phyloP scores from a whole-genome alignment of 352 stramenopile species.

The Globisporangium sylvaticum region DNA sequence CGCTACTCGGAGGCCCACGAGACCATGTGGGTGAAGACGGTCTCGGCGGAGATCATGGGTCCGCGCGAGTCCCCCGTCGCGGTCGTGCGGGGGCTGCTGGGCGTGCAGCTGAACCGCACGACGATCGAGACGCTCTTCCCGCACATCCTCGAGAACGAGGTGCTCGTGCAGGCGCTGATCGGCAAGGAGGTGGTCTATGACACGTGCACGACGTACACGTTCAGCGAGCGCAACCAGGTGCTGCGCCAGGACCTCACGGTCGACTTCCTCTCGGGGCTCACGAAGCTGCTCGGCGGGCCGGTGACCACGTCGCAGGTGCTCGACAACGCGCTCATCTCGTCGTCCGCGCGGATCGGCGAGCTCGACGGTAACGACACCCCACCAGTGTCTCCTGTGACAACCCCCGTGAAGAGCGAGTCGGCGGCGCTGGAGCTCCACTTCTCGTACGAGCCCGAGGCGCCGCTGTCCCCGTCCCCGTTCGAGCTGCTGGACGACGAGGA shows the following conservation, averaged over 20 bases:
- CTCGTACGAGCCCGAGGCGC: slow-evolving; percentile 1
- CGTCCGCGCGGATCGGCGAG: slow-evolving; percentile 19
- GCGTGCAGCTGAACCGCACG: slow-evolving; percentile 41
- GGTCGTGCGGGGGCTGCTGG: slow-evolving; percentile 33
- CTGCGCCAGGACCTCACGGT: slow-evolving; percentile 49
- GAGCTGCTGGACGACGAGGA: slow-evolving; percentile 14
- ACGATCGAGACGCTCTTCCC: slow-evolving; percentile 72
- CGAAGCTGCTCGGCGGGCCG: slow-evolving; percentile 25
- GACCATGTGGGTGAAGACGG: slow-evolving; percentile 28
- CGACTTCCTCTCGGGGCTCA: slow-evolving; percentile 54
- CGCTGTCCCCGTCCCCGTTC: slow-evolving; percentile 4
- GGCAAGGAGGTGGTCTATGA: slow-evolving; percentile 46
- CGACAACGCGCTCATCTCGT: slow-evolving; percentile 30
- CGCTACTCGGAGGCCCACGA: slow-evolving; percentile 59
- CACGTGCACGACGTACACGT: slow-evolving; percentile 51
- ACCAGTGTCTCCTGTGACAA: background rate
- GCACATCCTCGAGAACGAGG: slow-evolving; percentile 48
- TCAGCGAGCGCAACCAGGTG: slow-evolving; percentile 45
- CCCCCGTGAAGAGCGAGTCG: background rate
- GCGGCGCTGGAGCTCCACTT: background rate
- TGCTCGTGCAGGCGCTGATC: slow-evolving; percentile 54
- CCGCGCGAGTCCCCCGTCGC: slow-evolving; percentile 45
- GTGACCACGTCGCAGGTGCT: slow-evolving; percentile 28
- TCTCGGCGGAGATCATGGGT: slow-evolving; percentile 40
- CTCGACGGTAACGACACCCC: slow-evolving; percentile 1